Percentiles rank a stretch among this genome's conserved stretches.
Conservation (phyloP, 73 alveolate genomes). For the Tetrahymena malaccensis region DNA sequence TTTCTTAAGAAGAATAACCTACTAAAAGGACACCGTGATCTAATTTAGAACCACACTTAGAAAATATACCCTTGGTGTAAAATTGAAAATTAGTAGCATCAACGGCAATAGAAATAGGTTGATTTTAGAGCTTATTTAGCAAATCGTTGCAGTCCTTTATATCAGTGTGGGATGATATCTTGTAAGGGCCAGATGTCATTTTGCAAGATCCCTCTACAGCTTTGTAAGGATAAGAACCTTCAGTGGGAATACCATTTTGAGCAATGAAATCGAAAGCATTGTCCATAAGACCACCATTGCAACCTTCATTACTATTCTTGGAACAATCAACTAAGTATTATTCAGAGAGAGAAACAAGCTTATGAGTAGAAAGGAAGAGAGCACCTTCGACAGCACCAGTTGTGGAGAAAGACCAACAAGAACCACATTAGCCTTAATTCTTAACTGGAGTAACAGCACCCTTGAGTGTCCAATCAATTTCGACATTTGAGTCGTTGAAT, state of each 20-base stretch:
- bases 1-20: background rate
- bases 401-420: slow-evolving; percentile 76
- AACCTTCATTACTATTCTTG: slow-evolving; percentile 52
- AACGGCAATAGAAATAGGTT: slow-evolving; percentile 51
- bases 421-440: slow-evolving; percentile 74
- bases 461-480: slow-evolving; percentile 40
- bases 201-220: background rate
- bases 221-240: slow-evolving; percentile 14
- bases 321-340: slow-evolving; percentile 71
- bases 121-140: background rate
- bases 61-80: background rate
- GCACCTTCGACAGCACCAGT: slow-evolving; percentile 77
- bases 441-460: slow-evolving; percentile 63
- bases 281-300: slow-evolving; percentile 64
- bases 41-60: background rate
- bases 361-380: slow-evolving; percentile 19
- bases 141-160: background rate
- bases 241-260: slow-evolving; percentile 16
- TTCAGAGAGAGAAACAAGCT: slow-evolving; percentile 35
- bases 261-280: slow-evolving; percentile 50
- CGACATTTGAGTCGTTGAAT: background rate
- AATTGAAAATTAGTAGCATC: slow-evolving; percentile 47
- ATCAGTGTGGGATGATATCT: background rate
- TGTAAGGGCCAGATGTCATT: slow-evolving; percentile 10
- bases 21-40: slow-evolving; percentile 32